A percentile compares a stretch with the other conserved stretches of the same genome.
Conservation (phyloP, 2,329 filamentous ascomycete species). For the Chaetoscypha palmicola region DNA sequence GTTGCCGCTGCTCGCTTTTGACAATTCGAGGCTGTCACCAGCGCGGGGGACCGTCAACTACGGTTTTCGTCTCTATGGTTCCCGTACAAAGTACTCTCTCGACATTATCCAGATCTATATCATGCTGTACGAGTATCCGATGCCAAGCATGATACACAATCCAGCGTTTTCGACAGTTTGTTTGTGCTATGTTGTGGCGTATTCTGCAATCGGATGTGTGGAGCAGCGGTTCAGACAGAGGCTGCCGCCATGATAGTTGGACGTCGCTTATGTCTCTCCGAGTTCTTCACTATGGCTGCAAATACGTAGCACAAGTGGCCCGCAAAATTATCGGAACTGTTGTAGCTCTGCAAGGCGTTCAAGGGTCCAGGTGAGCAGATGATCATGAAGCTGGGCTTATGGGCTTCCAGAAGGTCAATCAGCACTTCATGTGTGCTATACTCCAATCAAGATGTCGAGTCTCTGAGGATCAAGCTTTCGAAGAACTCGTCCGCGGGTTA, state of each 20-base stretch:
- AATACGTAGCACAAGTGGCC: neutral
- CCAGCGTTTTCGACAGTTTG: neutral
- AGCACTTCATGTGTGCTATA: neutral
- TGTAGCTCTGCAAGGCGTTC: neutral
- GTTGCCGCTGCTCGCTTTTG: neutral
- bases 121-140: too few relatives aligned
- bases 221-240: neutral
- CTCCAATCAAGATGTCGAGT: neutral
- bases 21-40: conserved; percentile 3
- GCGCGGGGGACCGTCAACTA: conserved; percentile 1
- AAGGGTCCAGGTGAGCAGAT: conserved; percentile 1
- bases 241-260: neutral
- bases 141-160: too few relatives aligned
- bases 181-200: neutral
- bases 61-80: neutral
- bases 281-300: neutral
- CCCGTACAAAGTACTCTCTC: neutral
- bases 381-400: neutral
- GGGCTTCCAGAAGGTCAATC: neutral
- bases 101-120: neutral
- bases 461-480: neutral
- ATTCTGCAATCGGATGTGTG: neutral
- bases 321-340: conserved; percentile 4
- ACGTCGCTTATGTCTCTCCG: too few relatives aligned
- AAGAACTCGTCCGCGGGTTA: neutral